A percentile compares a stretch with the other conserved stretches of the same genome.
phyloP scores from a whole-genome alignment of 23 red algal species.

The Cyanidioschyzon merolae region DNA sequence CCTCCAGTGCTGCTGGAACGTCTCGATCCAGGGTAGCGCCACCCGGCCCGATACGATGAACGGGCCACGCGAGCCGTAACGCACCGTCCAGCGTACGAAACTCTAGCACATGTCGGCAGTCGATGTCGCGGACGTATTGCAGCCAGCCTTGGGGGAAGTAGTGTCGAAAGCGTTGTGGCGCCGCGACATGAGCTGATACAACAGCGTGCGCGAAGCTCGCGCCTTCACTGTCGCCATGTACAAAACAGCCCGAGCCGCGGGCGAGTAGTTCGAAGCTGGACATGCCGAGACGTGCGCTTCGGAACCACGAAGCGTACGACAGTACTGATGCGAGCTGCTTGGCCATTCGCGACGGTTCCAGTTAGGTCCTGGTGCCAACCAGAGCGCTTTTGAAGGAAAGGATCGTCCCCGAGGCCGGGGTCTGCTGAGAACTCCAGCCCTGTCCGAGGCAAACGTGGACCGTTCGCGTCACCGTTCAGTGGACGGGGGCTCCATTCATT shows the following conservation, averaged over 20 bases:
- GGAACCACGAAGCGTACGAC: constrained; percentile 17
- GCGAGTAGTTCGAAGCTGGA: not conserved
- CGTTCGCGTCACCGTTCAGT: no score
- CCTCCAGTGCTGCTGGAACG: not conserved
- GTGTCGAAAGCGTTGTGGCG: constrained; percentile 49
- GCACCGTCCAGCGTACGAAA: not conserved
- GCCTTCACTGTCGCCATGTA: not conserved
- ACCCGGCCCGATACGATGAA: not conserved
- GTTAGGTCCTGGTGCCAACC: no score
- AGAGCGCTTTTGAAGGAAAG: no score
- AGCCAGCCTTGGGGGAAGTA: constrained; percentile 82
- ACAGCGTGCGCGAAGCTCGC: constrained; percentile 26
- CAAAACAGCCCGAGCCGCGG: constrained; percentile 3
- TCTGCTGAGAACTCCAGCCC: no score
- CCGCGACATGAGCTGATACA: constrained; percentile 74
- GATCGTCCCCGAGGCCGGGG: no score
- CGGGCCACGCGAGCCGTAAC: not conserved
- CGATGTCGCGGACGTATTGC: constrained; percentile 37
- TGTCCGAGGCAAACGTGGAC: no score
- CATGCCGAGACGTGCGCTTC: constrained; percentile 9
- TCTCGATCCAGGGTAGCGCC: not conserved
- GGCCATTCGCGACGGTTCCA: no score
- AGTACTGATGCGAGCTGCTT: not conserved
- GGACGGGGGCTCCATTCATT: no score
- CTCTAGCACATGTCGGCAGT: constrained; percentile 34